Conservation (phyloP, 140 eudicot species). For the Oenanthe javanica region DNA sequence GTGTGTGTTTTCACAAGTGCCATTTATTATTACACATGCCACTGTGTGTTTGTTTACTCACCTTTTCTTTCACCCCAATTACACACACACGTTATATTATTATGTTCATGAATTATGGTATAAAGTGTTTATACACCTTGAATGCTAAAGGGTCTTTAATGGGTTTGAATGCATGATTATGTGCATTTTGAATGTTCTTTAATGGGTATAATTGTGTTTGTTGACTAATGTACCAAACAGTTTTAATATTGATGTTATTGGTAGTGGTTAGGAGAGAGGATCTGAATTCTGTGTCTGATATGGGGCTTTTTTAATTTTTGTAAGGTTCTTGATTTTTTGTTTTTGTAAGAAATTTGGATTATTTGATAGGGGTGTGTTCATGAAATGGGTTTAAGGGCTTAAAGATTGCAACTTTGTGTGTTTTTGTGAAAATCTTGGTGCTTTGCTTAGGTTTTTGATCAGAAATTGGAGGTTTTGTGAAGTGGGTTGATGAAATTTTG, state of each 20-base stretch:
- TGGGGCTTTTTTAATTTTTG: no score
- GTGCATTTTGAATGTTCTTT: not conserved
- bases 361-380: not conserved
- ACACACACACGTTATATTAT: not conserved
- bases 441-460: not conserved
- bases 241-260: conserved; percentile 17
- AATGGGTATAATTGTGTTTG: conserved; percentile 20
- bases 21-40: conserved; percentile 19
- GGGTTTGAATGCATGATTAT: conserved; percentile 17
- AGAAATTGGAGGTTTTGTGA: not conserved
- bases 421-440: not conserved
- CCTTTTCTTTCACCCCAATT: not conserved
- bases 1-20: conserved; percentile 26
- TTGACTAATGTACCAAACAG: conserved; percentile 29
- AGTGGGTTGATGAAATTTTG: conserved; percentile 9
- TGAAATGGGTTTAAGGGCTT: not conserved
- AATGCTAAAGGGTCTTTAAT: not conserved
- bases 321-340: no score
- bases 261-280: conserved; percentile 29
- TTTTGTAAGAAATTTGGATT: not conserved
- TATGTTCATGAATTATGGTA: not conserved
- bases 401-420: not conserved
- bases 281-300: not conserved
- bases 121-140: not conserved
- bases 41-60: conserved; percentile 7